Percentiles rank a stretch among this genome's conserved stretches.
phyloP scores from a whole-genome alignment of 2,329 filamentous ascomycete species.

The Scytalidium lignicola region DNA sequence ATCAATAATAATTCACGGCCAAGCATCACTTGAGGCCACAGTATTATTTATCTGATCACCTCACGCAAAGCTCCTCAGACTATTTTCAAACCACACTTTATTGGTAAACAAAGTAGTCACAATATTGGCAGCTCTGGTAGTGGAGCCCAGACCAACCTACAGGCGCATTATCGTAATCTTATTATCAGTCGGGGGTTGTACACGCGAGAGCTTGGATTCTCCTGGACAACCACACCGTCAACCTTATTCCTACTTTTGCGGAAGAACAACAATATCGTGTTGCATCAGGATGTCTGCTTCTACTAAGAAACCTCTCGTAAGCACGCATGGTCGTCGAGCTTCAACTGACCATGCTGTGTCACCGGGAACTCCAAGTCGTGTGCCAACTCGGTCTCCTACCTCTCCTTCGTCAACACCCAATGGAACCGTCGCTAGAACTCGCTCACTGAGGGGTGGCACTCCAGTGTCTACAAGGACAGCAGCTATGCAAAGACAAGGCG shows the following conservation, averaged over 20 bases:
- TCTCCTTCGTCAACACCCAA: slow-evolving; percentile 18
- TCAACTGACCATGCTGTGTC: slow-evolving; percentile 22
- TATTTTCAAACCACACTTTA: background rate
- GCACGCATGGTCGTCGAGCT: slow-evolving; percentile 19
- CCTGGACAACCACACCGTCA: background rate
- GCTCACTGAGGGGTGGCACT: slow-evolving; percentile 60
- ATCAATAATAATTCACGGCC: background rate
- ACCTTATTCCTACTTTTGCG: background rate
- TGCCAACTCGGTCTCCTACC: slow-evolving; percentile 20
- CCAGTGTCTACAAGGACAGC: slow-evolving; percentile 67
- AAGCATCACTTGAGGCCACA: background rate
- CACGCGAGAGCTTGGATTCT: background rate
- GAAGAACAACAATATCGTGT: background rate
- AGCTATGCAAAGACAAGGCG: slow-evolving; percentile 54
- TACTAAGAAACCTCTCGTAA: slow-evolving; percentile 34
- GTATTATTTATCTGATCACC: background rate
- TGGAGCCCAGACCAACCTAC: background rate
- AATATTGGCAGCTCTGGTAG: background rate
- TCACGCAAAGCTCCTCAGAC: background rate
- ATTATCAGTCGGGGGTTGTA: background rate
- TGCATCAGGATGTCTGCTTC: slow-evolving; percentile 33
- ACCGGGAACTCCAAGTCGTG: slow-evolving; percentile 16
- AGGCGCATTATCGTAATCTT: background rate
- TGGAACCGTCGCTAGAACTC: slow-evolving; percentile 45
- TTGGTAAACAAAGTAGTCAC: too few relatives aligned